Conservation (phyloP, 2,329 filamentous ascomycete genomes). For the Mollisiaceae sp. region DNA sequence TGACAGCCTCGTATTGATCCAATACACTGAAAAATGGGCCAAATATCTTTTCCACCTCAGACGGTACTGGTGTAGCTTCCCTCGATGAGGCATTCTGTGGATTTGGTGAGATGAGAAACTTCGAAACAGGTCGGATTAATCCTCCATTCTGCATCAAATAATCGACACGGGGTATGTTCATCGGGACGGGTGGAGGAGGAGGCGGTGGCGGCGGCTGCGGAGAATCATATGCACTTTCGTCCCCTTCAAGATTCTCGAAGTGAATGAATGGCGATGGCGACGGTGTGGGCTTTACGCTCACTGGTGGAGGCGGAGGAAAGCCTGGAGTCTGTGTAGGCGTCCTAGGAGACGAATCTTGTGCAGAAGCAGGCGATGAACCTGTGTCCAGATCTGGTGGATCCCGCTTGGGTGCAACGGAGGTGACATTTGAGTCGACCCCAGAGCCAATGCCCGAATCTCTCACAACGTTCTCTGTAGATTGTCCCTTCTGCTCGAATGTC, state of each 20-base stretch:
- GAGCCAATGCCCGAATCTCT: conserved; percentile 37
- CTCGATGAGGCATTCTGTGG: conserved; percentile 58
- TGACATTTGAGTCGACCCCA: conserved; percentile 45
- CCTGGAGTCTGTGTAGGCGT: conserved; percentile 63
- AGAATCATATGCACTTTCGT: conserved; percentile 39
- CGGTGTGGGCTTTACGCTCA: conserved; percentile 35
- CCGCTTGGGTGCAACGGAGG: conserved; percentile 47
- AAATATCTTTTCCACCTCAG: conserved; percentile 76
- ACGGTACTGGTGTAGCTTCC: conserved; percentile 38
- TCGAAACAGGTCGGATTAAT: conserved; percentile 72
- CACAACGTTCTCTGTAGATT: conserved; percentile 19
- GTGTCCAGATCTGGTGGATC: conserved; percentile 45
- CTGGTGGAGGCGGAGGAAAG: conserved; percentile 45
- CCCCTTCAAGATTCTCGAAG: conserved; percentile 44
- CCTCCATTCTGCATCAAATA: conserved; percentile 92
- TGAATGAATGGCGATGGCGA: conserved; percentile 42
- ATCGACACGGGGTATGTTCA: conserved; percentile 82
- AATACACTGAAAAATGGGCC: conserved; percentile 81
- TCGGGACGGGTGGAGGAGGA: conserved; percentile 59
- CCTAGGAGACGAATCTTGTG: conserved; percentile 61
- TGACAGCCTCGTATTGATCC: conserved; percentile 83
- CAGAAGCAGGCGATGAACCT: conserved; percentile 53
- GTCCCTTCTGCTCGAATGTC: conserved; percentile 25
- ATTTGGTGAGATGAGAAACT: conserved; percentile 71
- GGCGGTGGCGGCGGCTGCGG: conserved; percentile 73